Evolutionary conservation across 139 green algal genomes (phyloP), one percentile per base, ranked within the genome.

Genomic region (Chlamydomonas sp.): DNA sequence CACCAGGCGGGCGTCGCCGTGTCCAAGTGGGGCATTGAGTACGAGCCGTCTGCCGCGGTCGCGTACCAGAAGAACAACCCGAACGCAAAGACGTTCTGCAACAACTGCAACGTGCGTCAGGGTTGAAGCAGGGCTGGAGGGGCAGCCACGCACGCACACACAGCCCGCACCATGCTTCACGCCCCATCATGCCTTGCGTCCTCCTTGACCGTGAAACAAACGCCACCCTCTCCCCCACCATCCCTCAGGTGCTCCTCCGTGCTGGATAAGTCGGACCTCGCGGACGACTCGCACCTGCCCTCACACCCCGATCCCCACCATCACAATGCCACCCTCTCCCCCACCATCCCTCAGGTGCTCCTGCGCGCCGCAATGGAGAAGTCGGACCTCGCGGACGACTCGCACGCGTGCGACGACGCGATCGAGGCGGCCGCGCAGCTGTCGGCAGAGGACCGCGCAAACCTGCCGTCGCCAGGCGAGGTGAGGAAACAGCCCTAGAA

Each of bases 101-200:
- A 88, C 75, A 97, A 97, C 82, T 96, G 90, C 89, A 97, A 97
- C 74, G 91, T 96, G 48, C 78, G 97, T n/a, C n/a, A n/a, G n/a
- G n/a, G n/a, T n/a, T n/a, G n/a, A n/a, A n/a, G n/a, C n/a, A n/a
- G n/a, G 69, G 81, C n/a, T n/a, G n/a, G n/a, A n/a, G n/a, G n/a
- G n/a, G n/a, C n/a, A n/a, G n/a, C n/a, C n/a, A n/a, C n/a, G n/a
- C n/a, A n/a, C n/a, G n/a, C n/a, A n/a, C n/a, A n/a, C n/a, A n/a
- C n/a, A n/a, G n/a, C n/a, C n/a, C n/a, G n/a, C n/a, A n/a, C n/a
- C n/a, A n/a, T n/a, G n/a, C n/a, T n/a, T n/a, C n/a, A n/a, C n/a
- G n/a, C n/a, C n/a, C n/a, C n/a, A n/a, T n/a, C n/a, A n/a, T n/a
- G n/a, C n/a, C n/a, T n/a, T n/a, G n/a, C n/a, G n/a, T n/a, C n/a